A percentile compares a stretch with the other conserved stretches of the same genome.
Conservation (phyloP, 768 basidiomycete genomes). For the Macrolepiota dolichaula region DNA sequence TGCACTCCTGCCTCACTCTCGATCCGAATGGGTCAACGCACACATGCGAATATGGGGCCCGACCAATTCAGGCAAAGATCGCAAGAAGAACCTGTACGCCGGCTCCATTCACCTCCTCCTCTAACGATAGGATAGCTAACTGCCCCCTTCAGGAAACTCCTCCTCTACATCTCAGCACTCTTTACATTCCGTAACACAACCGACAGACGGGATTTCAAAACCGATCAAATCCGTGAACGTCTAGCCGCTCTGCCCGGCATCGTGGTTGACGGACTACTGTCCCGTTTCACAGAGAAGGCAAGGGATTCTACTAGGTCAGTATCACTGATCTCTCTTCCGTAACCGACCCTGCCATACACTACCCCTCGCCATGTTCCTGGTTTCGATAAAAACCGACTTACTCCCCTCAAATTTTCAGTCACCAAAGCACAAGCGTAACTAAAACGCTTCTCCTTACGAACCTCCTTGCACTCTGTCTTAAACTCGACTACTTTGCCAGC, state of each 20-base stretch:
- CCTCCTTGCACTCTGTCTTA: conserved; percentile 78
- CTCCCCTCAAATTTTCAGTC: conserved; percentile 22
- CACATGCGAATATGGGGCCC: conserved; percentile 46
- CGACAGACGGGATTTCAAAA: conserved; percentile 35
- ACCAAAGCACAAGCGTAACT: conserved; percentile 63
- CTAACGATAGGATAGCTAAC: conserved; percentile 1
- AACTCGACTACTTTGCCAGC: conserved; percentile 72
- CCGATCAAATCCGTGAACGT: conserved; percentile 52
- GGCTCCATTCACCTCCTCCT: conserved; percentile 12
- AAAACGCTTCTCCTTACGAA: conserved; percentile 73
- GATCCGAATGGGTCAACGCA: conserved; percentile 70
- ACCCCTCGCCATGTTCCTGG: not conserved
- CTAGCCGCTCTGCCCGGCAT: conserved; percentile 56
- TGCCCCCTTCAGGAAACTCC: conserved; percentile 52
- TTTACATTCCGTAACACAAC: conserved; percentile 59
- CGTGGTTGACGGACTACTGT: conserved; percentile 70
- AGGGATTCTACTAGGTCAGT: conserved; percentile 65
- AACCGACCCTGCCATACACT: not conserved
- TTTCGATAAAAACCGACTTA: not conserved
- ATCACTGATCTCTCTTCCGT: not conserved
- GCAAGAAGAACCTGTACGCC: conserved; percentile 58
- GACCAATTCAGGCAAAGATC: conserved; percentile 47
- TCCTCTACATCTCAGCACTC: conserved; percentile 83
- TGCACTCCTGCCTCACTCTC: conserved; percentile 56
- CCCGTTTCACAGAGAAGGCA: conserved; percentile 76